phyloP scores from a whole-genome alignment of 2,329 filamentous ascomycete species.

The Neonectria punicea region DNA sequence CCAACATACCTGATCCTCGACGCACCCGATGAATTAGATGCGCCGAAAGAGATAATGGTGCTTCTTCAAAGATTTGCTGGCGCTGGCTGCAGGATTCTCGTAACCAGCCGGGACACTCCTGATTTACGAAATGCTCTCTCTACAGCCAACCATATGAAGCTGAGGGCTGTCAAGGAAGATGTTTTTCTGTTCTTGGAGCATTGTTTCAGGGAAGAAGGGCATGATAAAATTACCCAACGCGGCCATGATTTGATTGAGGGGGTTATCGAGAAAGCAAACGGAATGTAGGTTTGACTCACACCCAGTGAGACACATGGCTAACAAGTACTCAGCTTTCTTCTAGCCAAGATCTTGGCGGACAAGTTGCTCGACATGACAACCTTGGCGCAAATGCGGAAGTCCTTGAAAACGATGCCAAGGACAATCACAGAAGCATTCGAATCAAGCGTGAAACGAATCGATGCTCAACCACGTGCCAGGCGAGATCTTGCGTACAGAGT shows the following conservation, averaged over 20 bases:
- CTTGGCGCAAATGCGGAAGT: conserved; percentile 3
- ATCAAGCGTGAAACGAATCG: conserved; percentile 3
- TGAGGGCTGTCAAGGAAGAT: not conserved
- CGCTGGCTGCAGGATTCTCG: conserved; percentile 1
- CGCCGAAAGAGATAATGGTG: not conserved
- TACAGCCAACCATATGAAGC: not conserved
- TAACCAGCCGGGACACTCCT: conserved; percentile 10
- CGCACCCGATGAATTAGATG: conserved; percentile 2
- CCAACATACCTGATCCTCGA: conserved; percentile 7
- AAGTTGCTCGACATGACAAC: conserved; percentile 10
- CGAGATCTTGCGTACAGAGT: conserved; percentile 4
- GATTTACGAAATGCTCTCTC: conserved; percentile 6
- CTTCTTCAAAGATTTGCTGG: conserved; percentile 2
- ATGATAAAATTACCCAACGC: not conserved
- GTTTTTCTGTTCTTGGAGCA: not conserved
- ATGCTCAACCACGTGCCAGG: not conserved
- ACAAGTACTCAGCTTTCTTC: not conserved
- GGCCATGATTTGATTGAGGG: conserved; percentile 1
- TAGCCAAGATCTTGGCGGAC: not conserved
- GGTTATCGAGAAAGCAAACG: conserved; percentile 1
- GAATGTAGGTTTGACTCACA: not conserved
- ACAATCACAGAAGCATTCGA: conserved; percentile 7
- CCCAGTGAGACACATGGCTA: not conserved
- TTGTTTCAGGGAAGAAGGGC: not conserved
- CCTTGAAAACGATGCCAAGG: not conserved